Evolutionary conservation across 1,284 basidiomycete genomes (phyloP).

Genomic region (Ceratobasidium sp.): DNA sequence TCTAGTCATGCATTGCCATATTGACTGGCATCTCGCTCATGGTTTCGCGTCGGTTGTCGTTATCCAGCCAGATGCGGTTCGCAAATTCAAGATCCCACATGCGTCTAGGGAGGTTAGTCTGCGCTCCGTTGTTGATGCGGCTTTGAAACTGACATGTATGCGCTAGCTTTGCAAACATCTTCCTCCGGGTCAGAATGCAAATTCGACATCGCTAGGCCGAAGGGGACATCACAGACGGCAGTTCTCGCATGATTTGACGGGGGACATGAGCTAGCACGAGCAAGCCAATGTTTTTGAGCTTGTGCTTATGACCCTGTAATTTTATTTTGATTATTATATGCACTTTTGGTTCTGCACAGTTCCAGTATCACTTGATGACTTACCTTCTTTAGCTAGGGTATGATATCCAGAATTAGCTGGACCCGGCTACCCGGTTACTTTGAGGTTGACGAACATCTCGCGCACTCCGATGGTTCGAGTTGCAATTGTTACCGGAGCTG

Average conservation of each 20-base stretch:
- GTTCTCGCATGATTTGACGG: background rate
- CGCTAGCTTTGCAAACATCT: conserved; percentile 16
- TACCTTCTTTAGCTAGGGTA: too few relatives aligned
- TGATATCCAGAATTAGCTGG: too few relatives aligned
- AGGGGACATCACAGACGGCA: background rate
- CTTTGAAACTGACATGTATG: background rate
- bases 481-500: conserved; percentile 62
- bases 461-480: conserved; percentile 23
- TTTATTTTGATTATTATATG: background rate
- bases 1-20: conserved; percentile 37
- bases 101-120: background rate
- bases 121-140: background rate
- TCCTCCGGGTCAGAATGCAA: conserved; percentile 9
- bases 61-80: conserved; percentile 8
- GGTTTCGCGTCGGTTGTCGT: conserved; percentile 33
- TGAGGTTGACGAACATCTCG: background rate
- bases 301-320: background rate
- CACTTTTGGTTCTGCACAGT: too few relatives aligned
- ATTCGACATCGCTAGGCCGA: conserved; percentile 16
- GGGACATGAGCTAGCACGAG: background rate
- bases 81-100: conserved; percentile 1
- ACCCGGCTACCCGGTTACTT: background rate
- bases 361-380: too few relatives aligned
- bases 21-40: conserved; percentile 28
- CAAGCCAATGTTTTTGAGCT: background rate